Base-by-base conservation (phyloP, 176 grass and related monocot species). In the Lolium multiflorum region DNA sequence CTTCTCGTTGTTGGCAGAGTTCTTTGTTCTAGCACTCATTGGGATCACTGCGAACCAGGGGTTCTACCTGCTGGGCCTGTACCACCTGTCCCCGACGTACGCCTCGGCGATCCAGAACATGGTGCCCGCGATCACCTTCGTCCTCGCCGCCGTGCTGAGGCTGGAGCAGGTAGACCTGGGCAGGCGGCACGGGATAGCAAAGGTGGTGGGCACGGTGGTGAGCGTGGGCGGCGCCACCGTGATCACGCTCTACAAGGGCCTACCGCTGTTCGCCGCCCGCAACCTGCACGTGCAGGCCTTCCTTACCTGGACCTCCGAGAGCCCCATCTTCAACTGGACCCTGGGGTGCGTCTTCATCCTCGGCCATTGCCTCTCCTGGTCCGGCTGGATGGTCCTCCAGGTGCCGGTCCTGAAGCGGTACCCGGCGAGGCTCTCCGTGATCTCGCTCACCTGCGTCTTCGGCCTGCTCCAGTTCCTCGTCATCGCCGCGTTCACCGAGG, bases 31-130 rank as follows among this genome's bases (percentile, higher is more conserved):
- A 77, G 96, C 93, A 28, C 73, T 95, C 18, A 89, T 87, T 77
- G 96, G 96, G 74, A 98, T 98, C 77, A 98, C 96, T 56, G 93
- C 93, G 81, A 98, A 98, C 88, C 96, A 98, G 89, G 95, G 95
- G 49, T 98, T 95, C 89, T 98, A 98, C 80, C 93, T 98, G 74
- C 80, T 98, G 70, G 95, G 95, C 4, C 69, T 98, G 79, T 95
- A 98, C 15, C 83, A 98, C 84, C 58, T 98, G 54, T 98, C 95
- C 38, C 95, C 95, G 51, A 95, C 95, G 77, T 98, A 98, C 84
- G 95, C 95, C 39, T 98, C 95, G 1, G 95, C 95, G 24, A 98
- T 98, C 84, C 95, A 98, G 85, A 95, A 95, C 77, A 92, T 84
- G 1, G 96, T 95, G 66, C 96, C 96, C 12, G 93, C 96, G 6